Percentiles rank a stretch among this genome's conserved stretches.
Conservation (phyloP, 148 eudicot genomes). For the Salicornia ramosissima region DNA sequence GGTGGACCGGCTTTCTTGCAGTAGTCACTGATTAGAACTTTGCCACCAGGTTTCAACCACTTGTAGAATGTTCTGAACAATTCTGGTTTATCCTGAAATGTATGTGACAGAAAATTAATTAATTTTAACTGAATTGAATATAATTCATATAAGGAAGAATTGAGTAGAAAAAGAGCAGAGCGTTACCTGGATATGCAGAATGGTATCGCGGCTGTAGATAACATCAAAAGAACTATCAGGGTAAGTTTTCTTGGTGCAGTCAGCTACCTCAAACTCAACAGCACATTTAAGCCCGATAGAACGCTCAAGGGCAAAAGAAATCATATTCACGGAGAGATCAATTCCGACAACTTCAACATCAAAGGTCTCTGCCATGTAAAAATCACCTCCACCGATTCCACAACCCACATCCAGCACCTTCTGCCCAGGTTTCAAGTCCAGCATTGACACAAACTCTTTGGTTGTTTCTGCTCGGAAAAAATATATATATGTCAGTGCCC, state of each 20-base stretch:
- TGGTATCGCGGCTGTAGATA: slow-evolving; percentile 97
- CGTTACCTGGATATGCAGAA: slow-evolving; percentile 90
- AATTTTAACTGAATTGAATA: too few relatives aligned
- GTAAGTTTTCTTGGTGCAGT: slow-evolving; percentile 89
- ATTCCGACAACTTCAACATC: slow-evolving; percentile 90
- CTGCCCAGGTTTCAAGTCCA: slow-evolving; percentile 89
- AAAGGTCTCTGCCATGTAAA: slow-evolving; percentile 93
- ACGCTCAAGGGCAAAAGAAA: slow-evolving; percentile 88
- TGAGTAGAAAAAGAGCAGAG: neutral
- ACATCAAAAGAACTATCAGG: slow-evolving; percentile 77
- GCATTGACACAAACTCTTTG: slow-evolving; percentile 74
- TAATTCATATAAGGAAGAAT: too few relatives aligned
- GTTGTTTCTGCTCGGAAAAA: slow-evolving; percentile 69
- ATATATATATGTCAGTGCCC: slow-evolving; percentile 10
- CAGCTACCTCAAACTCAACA: slow-evolving; percentile 97
- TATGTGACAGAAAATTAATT: neutral
- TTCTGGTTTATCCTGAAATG: slow-evolving; percentile 86
- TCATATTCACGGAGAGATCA: slow-evolving; percentile 92
- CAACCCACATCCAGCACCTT: slow-evolving; percentile 97
- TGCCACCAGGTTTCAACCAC: slow-evolving; percentile 98
- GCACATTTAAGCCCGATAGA: slow-evolving; percentile 83
- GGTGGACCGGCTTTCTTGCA: slow-evolving; percentile 70
- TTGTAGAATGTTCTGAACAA: slow-evolving; percentile 72
- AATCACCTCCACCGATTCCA: slow-evolving; percentile 97
- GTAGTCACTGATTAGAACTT: slow-evolving; percentile 86